Percentiles rank a stretch among this genome's conserved stretches.
phyloP scores from a whole-genome alignment of 177 flowering plant species.

The Vitis hybrid region DNA sequence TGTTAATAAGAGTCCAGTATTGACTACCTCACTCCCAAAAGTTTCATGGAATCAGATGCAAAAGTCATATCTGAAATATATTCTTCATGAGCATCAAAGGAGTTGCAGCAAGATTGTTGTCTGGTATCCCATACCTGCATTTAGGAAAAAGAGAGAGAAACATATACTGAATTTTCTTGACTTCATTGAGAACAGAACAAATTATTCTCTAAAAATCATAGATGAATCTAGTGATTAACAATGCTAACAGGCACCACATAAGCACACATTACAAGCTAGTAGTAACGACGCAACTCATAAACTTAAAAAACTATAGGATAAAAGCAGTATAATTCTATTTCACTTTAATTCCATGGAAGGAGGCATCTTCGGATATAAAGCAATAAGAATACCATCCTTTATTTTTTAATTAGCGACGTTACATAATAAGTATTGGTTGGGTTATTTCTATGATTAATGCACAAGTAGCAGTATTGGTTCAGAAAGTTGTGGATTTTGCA shows the following conservation, averaged over 20 bases:
- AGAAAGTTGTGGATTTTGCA: not conserved
- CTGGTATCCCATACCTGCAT: slow-evolving; percentile 95
- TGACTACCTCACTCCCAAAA: slow-evolving; percentile 75
- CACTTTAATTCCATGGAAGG: not conserved
- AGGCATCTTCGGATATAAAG: not conserved
- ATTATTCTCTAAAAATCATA: not conserved
- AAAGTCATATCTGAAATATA: slow-evolving; percentile 84
- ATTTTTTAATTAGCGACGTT: not conserved
- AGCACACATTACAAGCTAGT: not conserved
- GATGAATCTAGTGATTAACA: not conserved
- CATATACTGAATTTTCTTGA: not conserved
- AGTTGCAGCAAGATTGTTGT: slow-evolving; percentile 71
- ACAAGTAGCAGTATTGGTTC: not conserved
- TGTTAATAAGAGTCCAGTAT: not conserved
- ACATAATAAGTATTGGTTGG: not conserved
- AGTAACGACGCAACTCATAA: not conserved
- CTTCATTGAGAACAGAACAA: not conserved
- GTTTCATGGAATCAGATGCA: slow-evolving; percentile 67
- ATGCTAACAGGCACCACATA: not conserved
- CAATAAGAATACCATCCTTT: not conserved
- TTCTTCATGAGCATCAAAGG: slow-evolving; percentile 78
- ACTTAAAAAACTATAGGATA: not conserved
- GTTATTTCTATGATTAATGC: not conserved
- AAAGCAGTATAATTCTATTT: not conserved
- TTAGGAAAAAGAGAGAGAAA: slow-evolving; percentile 1